Evolutionary conservation across 2,329 filamentous ascomycete species (phyloP), one percentile per base, ranked within the genome.

Genomic region (Aspergillus sergii): DNA sequence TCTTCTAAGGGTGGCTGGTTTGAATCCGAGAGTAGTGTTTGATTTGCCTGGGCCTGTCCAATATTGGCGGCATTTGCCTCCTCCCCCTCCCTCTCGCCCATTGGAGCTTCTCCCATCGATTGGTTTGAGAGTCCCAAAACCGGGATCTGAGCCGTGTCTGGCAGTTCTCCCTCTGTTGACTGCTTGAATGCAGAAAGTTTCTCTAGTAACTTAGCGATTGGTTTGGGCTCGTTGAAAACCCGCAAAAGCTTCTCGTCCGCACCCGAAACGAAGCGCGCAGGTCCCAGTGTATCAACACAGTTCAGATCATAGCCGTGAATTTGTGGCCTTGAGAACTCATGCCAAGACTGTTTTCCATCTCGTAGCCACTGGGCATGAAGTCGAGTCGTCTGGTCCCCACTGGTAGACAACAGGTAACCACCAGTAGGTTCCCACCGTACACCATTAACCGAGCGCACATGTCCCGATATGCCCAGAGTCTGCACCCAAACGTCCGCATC

Each of bases 221-320:
- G 90, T 74, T 88, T 91, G 7, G 95, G 95, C 78, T 97, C 89
- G 72, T 91, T 89, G 78, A 99, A 99, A 2, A 99, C 94, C 28
- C 95, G 90, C 76, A 99, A 87, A n/a, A 99, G 87, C 79, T 99
- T 99, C 82, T 99, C 95, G 69, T 99, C 95, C 3, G 95, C 95
- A 8, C 95, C 95, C 2, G 94, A 96, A 26, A 98, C 90, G 74
- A 99, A 99, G 69, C 90, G 90, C 9, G 87, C 85, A 9, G 86
- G 78, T 9, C 88, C 89, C 6, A 97, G 83, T 0, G 89, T 86
- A 72, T 93, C 91, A 66, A 98, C 89, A 76, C 95, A 98, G 81
- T 98, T 99, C 60, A 99, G 85, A 76, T 99, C 94, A 76, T 99
- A 99, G 43, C 95, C 95, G 76, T 99, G 95, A 68, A 99, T 99